These are phyloP conservation scores for Jatropha curcas DNA, from an alignment of 345 rosid species.

Conservation along the genomic window DNA sequence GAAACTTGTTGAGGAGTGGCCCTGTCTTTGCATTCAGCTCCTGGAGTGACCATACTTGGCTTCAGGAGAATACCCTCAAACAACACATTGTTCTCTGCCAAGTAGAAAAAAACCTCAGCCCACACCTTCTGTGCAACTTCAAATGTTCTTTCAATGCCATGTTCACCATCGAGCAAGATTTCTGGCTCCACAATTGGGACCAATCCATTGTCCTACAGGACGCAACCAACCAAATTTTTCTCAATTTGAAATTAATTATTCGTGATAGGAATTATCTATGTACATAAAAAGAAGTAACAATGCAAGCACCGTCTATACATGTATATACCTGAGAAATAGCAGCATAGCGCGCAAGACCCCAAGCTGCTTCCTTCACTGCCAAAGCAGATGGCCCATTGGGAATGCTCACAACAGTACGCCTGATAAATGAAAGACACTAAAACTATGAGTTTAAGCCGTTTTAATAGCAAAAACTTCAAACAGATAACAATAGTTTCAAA, in stretches of 20 bases:
- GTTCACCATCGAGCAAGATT: slow-evolving; percentile 95
- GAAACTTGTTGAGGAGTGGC: slow-evolving; percentile 87
- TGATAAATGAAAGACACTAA: slow-evolving; percentile 32
- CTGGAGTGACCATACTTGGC: slow-evolving; percentile 99
- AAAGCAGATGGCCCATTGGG: slow-evolving; percentile 95
- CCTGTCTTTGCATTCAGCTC: slow-evolving; percentile 86
- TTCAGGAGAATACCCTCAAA: slow-evolving; percentile 96
- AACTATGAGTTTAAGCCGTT: background rate
- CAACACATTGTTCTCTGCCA: slow-evolving; percentile 93
- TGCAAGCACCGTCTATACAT: too few relatives aligned
- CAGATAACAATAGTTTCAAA: too few relatives aligned
- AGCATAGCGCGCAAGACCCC: slow-evolving; percentile 99
- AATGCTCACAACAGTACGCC: slow-evolving; percentile 99
- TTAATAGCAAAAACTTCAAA: too few relatives aligned
- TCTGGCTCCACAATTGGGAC: slow-evolving; percentile 99
- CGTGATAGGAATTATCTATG: too few relatives aligned
- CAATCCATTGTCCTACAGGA: slow-evolving; percentile 81
- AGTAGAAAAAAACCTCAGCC: slow-evolving; percentile 98
- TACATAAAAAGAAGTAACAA: too few relatives aligned
- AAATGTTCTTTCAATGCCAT: slow-evolving; percentile 85
- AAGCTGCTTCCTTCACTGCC: slow-evolving; percentile 97
- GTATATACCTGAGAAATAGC: slow-evolving; percentile 81
- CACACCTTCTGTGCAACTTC: slow-evolving; percentile 95
- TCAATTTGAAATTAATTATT: slow-evolving; percentile 1
- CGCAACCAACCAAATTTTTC: slow-evolving; percentile 13